Conservation (phyloP, 108 stramenopile species). For the Cyclotella baltica region DNA sequence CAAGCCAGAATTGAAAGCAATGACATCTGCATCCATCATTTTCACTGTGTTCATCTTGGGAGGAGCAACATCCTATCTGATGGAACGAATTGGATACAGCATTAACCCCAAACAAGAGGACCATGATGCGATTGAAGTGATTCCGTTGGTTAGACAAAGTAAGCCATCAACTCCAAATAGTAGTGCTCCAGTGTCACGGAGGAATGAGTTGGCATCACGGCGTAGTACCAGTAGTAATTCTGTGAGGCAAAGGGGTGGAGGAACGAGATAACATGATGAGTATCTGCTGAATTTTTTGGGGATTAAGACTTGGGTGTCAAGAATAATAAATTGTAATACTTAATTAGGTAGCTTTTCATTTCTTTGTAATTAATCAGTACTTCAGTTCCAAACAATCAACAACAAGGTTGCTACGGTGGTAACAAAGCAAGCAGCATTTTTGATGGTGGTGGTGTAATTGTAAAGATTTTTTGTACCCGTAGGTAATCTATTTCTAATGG, state of each 20-base stretch:
- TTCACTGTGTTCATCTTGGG: conserved; percentile 89
- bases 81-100: conserved; percentile 69
- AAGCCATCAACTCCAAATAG: conserved; percentile 21
- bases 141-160: conserved; percentile 30
- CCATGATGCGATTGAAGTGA: conserved; percentile 44
- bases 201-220: neutral
- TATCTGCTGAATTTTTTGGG: too few species aligned
- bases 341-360: too few species aligned
- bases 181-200: neutral
- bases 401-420: too few species aligned
- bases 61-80: conserved; percentile 80
- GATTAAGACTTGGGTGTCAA: too few species aligned
- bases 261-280: neutral
- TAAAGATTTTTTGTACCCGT: too few species aligned
- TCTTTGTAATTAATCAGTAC: too few species aligned
- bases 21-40: conserved; percentile 90
- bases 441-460: too few species aligned
- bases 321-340: too few species aligned
- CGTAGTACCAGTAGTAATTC: conserved; percentile 1
- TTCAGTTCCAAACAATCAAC: too few species aligned
- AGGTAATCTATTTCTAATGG: too few species aligned
- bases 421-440: too few species aligned
- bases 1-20: conserved; percentile 90
- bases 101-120: conserved; percentile 37
- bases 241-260: conserved; percentile 20